Evolutionary conservation across 306 rosid species (phyloP), one percentile per base, ranked within the genome.

Genomic region (Prunus padus): DNA sequence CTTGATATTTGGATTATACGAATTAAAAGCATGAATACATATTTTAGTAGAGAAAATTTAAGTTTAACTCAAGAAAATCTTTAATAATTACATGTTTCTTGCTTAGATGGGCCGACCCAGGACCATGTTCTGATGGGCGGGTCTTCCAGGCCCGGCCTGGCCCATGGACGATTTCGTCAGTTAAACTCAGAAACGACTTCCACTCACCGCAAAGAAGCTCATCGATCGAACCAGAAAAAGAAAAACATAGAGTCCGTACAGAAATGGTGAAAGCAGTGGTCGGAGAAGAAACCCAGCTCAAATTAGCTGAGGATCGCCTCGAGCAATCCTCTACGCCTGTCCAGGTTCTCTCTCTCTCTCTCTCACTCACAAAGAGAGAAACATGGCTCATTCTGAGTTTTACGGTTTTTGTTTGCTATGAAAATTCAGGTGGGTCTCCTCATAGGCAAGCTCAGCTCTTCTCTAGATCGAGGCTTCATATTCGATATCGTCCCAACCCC

Each of bases 401-500:
- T 20, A 14, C 28, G 75, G 79, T 15, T 46, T 19, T 50, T 65
- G 45, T 67, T 20, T 61, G 49, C 6, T 72, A 45, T 19, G 23
- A 12, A 64, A 62, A 59, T 80, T 76, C 89, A 91, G 98, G 89
- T 95, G 16, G 99, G 99, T 20, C 83, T 95, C 33, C 79, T 84
- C 63, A 86, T 95, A 7, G 98, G 99, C 67, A 89, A 86, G 73
- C 87, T 89, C 72, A 92, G 91, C 76, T 84, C 90, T 62, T 19
- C 80, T 2, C 81, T 88, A 55, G 99, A 91, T 65, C 85, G 97
- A n/a, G 93, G 89, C 15, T 95, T 95, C 56, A 78, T 92, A 65
- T 90, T 87, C 66, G 97, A 90, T 82, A 65, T 95, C 80, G 47
- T 95, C 56, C 96, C 93, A 56, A 92, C 97, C 5, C 97, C 97